phyloP scores from a whole-genome alignment of 352 stramenopile genomes.

The Blastocystis sp. region DNA sequence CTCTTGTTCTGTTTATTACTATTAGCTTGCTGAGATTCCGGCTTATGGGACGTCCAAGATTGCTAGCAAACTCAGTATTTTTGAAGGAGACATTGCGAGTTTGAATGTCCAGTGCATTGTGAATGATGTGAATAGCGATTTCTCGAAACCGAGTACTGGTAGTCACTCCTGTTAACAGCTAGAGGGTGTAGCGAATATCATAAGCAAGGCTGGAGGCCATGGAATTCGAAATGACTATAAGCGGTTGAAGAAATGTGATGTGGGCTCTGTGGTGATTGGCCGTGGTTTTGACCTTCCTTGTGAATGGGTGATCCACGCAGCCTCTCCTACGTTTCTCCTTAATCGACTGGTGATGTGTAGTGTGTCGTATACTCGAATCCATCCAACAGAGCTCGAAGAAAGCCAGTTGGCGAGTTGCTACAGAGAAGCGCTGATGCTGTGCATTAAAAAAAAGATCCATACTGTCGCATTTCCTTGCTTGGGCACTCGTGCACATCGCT shows the following conservation, averaged over 20 bases:
- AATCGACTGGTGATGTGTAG: not conserved
- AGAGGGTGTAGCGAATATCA: not conserved
- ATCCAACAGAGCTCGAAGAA: not conserved
- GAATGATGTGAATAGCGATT: slow-evolving; percentile 35
- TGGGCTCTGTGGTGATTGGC: not conserved
- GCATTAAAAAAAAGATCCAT: not conserved
- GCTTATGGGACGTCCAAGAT: not conserved
- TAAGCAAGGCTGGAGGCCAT: slow-evolving; percentile 19
- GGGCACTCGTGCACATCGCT: not conserved
- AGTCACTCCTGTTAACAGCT: not conserved
- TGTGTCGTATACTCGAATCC: not conserved
- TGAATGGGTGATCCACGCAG: not conserved
- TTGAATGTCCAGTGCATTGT: slow-evolving; percentile 26
- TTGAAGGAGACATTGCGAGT: not conserved
- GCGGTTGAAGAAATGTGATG: not conserved
- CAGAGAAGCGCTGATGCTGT: not conserved
- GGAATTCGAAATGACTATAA: not conserved
- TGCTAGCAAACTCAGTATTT: not conserved
- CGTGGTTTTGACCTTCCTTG: slow-evolving; percentile 18
- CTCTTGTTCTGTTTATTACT: not conserved
- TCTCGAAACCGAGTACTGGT: not conserved
- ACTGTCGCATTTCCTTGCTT: not conserved
- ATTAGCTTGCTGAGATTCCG: slow-evolving; percentile 17
- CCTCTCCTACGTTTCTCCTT: not conserved
- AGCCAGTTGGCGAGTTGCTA: not conserved